Evolutionary conservation across 1,284 basidiomycete species (phyloP), one percentile per base, ranked within the genome.

Genomic region (Trichosporon faecale): DNA sequence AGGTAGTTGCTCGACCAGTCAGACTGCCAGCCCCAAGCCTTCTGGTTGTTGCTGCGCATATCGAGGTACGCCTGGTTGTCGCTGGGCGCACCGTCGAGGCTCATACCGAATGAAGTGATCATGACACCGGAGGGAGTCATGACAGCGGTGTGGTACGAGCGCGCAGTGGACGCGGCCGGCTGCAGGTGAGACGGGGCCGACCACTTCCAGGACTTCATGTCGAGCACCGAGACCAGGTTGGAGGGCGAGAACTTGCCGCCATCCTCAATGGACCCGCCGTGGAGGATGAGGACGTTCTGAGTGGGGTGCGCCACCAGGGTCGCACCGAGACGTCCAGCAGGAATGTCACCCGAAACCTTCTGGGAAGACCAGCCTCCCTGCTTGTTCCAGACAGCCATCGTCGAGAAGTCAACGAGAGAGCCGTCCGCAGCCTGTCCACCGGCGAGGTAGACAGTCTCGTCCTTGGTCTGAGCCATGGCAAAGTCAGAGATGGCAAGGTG

Each of bases 71-170:
- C 75, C 52, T 81, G 74, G 67, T 80, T 74, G 37, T 73, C 76
- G 9, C 73, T 67, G 1, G 82, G 78, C 9, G 67, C 72, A 29
- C 76, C 76, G n/a, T 68, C 37, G 3, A 77, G 66, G 14, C 76
- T 73, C 18, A 82, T 72, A 33, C 83, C 83, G 66, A 84, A 84
- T 0, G 82, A 78, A 9, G 79, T 76, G 68, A 84, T 79, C 78
- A 84, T 83, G 40, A 84, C 82, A 46, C 83, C 83, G 9, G 78
- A 74, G n/a, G 78, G 76, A 8, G 82, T 83, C 73, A 83, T 82
- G 67, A 84, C 75, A 1, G 81, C 73, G 12, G 81, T 77, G 71
- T 84, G 82, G 75, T 82, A 83, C 5, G 81, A 73, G 0, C 76
- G 74, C 18, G 79, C 80, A 4, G 77, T 74, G 3, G 76, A 78